Evolutionary conservation across 1,284 basidiomycete species (phyloP), one percentile per base, ranked within the genome.

Genomic region (Anthracocystis walkeri): DNA sequence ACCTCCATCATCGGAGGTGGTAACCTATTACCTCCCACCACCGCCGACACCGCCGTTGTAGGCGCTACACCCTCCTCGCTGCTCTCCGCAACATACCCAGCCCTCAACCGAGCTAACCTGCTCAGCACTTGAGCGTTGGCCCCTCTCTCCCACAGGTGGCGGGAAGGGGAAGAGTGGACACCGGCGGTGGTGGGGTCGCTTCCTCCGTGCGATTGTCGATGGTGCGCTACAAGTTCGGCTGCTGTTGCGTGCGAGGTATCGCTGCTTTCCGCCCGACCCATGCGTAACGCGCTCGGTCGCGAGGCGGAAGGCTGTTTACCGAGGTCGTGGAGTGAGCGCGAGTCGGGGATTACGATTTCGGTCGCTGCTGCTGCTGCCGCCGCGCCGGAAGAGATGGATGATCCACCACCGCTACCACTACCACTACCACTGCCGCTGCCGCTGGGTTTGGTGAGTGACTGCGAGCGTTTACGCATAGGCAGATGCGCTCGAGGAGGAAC

Each of bases 191-290:
- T 78, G 3, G 78, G 73, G 23, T 80, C 78, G 25, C 67, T 72
- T 4, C 76, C 76, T 12, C 71, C 74, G 42, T 80, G 78, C 23
- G 61, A 64, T 20, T 77, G 70, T 1, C 76, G 62, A 21, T 69
- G 68, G 21, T 78, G 76, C 14, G 69, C 65, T 2, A 67, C 50
- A 2, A 62, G 29, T 14, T 65, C 74, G n/a, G 40, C 31, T 8
- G 50, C 42, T 44, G 25, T 46, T 21, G 12, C 35, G 3, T n/a
- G n/a, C n/a, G 57, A 38, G 2, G 54, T 46, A 29, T 49, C 57
- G 57, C 38, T 58, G 31, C 44, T 59, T 31, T 69, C 61, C 0
- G 60, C 61, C 6, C 61, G 51, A 8, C 41, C 61, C 66, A 69
- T 69, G 12, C 66, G 56, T 7, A 42, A 31, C 3, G 42, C 53